Base-by-base conservation (phyloP, 2,329 filamentous ascomycete genomes). In the Elsinoe necatrix region DNA sequence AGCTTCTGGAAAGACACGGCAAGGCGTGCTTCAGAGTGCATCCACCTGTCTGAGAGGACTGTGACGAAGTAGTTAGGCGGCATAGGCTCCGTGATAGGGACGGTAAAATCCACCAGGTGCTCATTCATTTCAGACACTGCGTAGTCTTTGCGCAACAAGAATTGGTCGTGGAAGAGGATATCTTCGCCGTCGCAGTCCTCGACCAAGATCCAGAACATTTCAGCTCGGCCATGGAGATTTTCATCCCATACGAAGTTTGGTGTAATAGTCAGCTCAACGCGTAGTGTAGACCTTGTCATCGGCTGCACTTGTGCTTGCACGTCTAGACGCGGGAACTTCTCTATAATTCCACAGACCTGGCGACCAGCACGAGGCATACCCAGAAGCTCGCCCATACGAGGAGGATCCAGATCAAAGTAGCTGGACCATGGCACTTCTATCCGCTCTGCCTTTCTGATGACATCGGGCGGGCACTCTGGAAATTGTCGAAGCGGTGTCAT, bases 21-120 rank as follows among this genome's bases (percentile, higher is more conserved):
- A 55, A 98, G 77, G 68, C 91, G 90, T 1, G 91, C 95, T 73
- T 98, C 91, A 0, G 92, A 89, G 68, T 95, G 89, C 89, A 98
- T 96, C 93, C 93, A 98, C 63, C 93, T 81, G 70, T 98, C 93
- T 2, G 92, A 97, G 18, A 96, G 75, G 37, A 98, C 82, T 0
- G 90, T 93, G 65, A 98, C 89, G 73, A 98, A 98, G 75, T 98
- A 98, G 71, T 98, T 95, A 0, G 95, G 93, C 12, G 93, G 93
- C 87, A 97, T 95, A 0, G 95, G 95, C 64, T 98, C 93, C 0
- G 89, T 91, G 63, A 98, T 95, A 0, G 93, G 88, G 2, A 97
- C 92, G 0, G 92, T 97, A 65, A 98, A 93, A 64, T 98, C 93
- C 25, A 98, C 86, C 9, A 96, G 73, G 71, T 98, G 93, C 73